Base-by-base conservation (phyloP, 352 stramenopile species). In the Albugo laibachii region DNA sequence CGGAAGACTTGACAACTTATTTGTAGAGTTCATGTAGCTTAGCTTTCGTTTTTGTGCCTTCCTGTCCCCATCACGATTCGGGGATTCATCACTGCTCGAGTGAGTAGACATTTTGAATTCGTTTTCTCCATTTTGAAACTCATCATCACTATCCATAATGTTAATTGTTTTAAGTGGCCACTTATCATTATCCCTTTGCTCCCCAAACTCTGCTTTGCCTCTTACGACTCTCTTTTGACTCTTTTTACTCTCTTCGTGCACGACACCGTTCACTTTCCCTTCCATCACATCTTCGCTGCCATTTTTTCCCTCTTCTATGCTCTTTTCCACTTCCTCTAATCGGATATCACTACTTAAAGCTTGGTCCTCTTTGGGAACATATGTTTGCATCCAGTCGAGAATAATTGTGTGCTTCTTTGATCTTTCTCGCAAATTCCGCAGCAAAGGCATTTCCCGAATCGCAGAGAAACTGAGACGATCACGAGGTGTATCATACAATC, bases 301-400 rank as follows among this genome's bases (percentile, higher is more conserved):
- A 44, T 77, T 76, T 10, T 31, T 8, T 10, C 8, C 8, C 24
- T 31, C 24, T 8, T 3, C 8, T 31, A 31, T 31, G 8, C 8
- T 8, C 3, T 31, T 31, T 31, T 31, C 24, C 24, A 8, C 24
- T 31, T 31, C 24, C 24, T 31, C 69, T 48, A 87, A 61, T 40
- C 57, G 73, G 16, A 87, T 64, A 37, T 80, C 71, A 12, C 48
- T 53, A 34, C 51, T 55, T 35, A 78, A 41, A 19, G 69, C 52
- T 48, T 80, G 63, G 54, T 84, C 66, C 45, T 71, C 63, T 13
- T 54, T 49, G 4, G 64, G 49, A 40, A 65, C 60, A 55, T 78
- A 87, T 45, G 61, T 55, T 35, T 60, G 65, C 74, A 87, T 84
- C 74, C 74, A 87, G 53, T 87, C 74, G 37, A 64, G 58, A 20